phyloP scores from a whole-genome alignment of 345 rosid species.

The Camelina hispida region DNA sequence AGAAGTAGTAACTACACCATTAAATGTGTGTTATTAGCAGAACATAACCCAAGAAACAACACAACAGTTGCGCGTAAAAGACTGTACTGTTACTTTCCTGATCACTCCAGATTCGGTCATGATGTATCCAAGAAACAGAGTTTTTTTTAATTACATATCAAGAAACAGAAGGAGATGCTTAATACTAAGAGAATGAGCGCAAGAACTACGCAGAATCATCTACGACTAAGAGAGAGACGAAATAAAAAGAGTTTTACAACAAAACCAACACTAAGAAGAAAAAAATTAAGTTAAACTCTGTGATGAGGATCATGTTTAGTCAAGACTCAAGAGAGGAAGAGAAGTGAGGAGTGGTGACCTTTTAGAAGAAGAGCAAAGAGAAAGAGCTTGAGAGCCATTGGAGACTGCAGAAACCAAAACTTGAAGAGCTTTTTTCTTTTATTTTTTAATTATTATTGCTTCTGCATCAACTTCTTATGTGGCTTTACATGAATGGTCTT shows the following conservation, averaged over 20 bases:
- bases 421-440: slow-evolving; percentile 26
- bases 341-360: slow-evolving; percentile 46
- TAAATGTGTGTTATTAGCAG: slow-evolving; percentile 14
- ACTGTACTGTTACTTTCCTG: slow-evolving; percentile 31
- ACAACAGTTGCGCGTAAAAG: slow-evolving; percentile 14
- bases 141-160: neutral
- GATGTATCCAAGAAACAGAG: slow-evolving; percentile 21
- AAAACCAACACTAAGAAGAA: too few relatives aligned
- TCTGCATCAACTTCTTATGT: slow-evolving; percentile 46
- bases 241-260: too few relatives aligned
- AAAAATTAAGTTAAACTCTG: neutral
- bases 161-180: neutral
- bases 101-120: slow-evolving; percentile 22
- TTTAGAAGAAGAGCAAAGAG: slow-evolving; percentile 50
- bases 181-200: neutral
- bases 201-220: slow-evolving; percentile 19
- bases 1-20: slow-evolving; percentile 38
- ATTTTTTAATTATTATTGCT: neutral
- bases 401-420: slow-evolving; percentile 47
- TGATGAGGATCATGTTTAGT: neutral
- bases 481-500: slow-evolving; percentile 64
- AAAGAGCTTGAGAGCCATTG: slow-evolving; percentile 61
- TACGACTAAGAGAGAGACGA: neutral
- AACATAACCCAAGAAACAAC: neutral
- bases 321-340: neutral